Percentiles rank a stretch among this genome's conserved stretches.
Conservation (phyloP, 306 rosid genomes). For the Sindora glabra region DNA sequence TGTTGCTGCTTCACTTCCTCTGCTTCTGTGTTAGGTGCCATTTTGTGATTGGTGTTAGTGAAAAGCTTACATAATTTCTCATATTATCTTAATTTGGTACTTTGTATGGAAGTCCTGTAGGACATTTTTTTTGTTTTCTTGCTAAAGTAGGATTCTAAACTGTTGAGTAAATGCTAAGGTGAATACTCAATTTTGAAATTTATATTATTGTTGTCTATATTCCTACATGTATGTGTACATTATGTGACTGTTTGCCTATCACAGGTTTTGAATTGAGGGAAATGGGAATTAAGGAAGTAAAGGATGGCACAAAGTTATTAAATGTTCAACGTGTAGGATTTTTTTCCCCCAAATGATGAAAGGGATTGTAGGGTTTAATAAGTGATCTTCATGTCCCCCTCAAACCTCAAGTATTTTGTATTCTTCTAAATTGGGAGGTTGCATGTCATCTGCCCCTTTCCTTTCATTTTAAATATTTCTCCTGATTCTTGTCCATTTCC, state of each 20-base stretch:
- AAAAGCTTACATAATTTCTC: conserved; percentile 30
- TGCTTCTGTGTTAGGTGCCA: conserved; percentile 50
- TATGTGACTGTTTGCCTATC: conserved; percentile 7
- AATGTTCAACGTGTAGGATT: not conserved
- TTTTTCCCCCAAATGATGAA: no score
- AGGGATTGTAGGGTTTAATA: no score
- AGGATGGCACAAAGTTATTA: not conserved
- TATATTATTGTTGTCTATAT: not conserved
- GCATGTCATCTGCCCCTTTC: no score
- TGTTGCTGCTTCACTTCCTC: conserved; percentile 76
- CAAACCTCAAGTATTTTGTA: no score
- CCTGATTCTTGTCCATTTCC: no score
- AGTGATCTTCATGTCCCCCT: no score
- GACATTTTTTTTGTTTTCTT: conserved; percentile 10
- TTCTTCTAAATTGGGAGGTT: no score
- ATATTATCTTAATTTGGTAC: conserved; percentile 40
- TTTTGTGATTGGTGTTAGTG: conserved; percentile 33
- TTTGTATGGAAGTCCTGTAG: conserved; percentile 27
- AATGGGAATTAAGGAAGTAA: not conserved
- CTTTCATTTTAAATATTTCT: no score
- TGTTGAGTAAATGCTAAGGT: conserved; percentile 25
- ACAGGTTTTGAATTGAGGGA: not conserved
- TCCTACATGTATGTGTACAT: conserved; percentile 16
- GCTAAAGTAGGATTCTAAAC: conserved; percentile 1
- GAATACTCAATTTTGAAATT: conserved; percentile 16